These are phyloP conservation scores for Pelagophyceae sp. DNA, from an alignment of 352 stramenopile genomes.

Conservation along the genomic window DNA sequence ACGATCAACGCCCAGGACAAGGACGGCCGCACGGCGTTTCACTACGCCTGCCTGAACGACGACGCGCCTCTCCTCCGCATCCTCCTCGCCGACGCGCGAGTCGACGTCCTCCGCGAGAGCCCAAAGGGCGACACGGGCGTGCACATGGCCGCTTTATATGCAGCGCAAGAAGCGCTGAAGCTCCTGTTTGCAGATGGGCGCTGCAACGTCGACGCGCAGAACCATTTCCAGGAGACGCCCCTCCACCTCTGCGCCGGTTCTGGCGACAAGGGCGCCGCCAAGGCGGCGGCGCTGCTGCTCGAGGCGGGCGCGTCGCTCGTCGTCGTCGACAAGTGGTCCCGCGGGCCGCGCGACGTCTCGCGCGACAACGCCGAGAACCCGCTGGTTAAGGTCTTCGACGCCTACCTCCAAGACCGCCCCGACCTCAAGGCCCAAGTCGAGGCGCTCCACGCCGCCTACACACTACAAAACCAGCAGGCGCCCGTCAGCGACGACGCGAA, in stretches of 20 bases:
- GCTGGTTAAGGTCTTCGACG: slow-evolving; percentile 32
- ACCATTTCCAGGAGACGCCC: slow-evolving; percentile 38
- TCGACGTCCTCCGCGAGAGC: slow-evolving; percentile 31
- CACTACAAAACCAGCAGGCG: not conserved
- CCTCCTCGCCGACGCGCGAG: slow-evolving; percentile 28
- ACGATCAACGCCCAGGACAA: slow-evolving; percentile 34
- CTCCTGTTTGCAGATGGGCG: slow-evolving; percentile 35
- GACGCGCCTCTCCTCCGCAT: slow-evolving; percentile 31
- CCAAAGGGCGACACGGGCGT: slow-evolving; percentile 31
- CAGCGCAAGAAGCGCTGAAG: slow-evolving; percentile 31
- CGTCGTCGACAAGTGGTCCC: slow-evolving; percentile 34
- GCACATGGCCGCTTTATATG: slow-evolving; percentile 37
- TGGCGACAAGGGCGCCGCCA: slow-evolving; percentile 35
- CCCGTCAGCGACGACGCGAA: slow-evolving; percentile 20
- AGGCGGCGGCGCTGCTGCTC: slow-evolving; percentile 33
- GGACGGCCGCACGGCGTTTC: slow-evolving; percentile 34
- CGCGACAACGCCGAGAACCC: slow-evolving; percentile 39
- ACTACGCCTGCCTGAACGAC: slow-evolving; percentile 38
- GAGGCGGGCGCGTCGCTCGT: slow-evolving; percentile 28
- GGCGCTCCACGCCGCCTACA: slow-evolving; percentile 10
- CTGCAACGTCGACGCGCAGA: slow-evolving; percentile 30
- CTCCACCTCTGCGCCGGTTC: slow-evolving; percentile 37
- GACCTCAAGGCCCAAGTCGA: slow-evolving; percentile 25
- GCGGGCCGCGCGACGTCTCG: slow-evolving; percentile 31
- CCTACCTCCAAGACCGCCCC: slow-evolving; percentile 28